Percentiles rank a stretch among this genome's conserved stretches.
Conservation (phyloP, 2,329 filamentous ascomycete species). For the Apiospora pterosperma region DNA sequence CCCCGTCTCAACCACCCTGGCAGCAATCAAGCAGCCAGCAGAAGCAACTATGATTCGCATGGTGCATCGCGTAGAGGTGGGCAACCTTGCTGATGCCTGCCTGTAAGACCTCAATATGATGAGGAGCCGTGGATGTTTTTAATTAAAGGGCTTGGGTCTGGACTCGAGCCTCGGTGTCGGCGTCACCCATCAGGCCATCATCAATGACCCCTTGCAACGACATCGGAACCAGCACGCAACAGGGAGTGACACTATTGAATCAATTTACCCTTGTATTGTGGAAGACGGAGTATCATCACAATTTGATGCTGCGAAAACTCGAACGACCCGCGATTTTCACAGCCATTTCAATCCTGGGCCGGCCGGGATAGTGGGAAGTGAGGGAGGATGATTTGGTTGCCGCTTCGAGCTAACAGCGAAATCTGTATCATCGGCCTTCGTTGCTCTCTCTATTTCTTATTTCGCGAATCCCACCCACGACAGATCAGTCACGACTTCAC, state of each 20-base stretch:
- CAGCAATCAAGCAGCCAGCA: conserved; percentile 13
- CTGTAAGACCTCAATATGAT: conserved; percentile 19
- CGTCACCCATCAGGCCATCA: conserved; percentile 15
- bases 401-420: not conserved
- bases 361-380: not conserved
- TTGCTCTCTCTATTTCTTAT: not conserved
- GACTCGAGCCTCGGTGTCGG: conserved; percentile 16
- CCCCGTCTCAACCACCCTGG: conserved; percentile 13
- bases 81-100: conserved; percentile 18
- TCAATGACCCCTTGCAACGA: conserved; percentile 10
- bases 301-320: not conserved
- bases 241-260: not conserved
- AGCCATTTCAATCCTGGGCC: not conserved
- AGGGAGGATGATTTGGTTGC: conserved; percentile 4
- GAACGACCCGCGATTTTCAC: not conserved
- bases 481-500: not conserved
- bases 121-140: conserved; percentile 15
- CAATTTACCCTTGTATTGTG: not conserved
- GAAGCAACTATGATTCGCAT: conserved; percentile 43
- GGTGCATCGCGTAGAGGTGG: conserved; percentile 18
- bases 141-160: conserved; percentile 18
- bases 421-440: not conserved
- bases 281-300: not conserved
- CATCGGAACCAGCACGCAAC: not conserved
- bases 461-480: conserved; percentile 1